These are phyloP conservation scores for Aspergillus carbonarius DNA, from an alignment of 2,329 filamentous ascomycete genomes.

Conservation along the genomic window DNA sequence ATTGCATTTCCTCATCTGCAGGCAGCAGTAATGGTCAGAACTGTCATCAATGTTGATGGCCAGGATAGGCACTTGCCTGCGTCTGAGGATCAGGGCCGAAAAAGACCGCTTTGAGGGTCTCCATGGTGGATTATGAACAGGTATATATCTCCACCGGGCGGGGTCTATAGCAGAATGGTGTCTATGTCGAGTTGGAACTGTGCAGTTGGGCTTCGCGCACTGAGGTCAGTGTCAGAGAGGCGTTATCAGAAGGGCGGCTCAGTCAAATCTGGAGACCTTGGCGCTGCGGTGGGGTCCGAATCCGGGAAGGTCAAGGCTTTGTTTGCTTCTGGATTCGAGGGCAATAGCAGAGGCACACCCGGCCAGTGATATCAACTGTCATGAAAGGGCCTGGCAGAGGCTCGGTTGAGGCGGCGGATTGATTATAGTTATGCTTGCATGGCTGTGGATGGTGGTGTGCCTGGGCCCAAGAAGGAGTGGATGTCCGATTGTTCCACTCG, in stretches of 20 bases:
- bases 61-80: conserved; percentile 61
- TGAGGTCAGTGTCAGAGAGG: not conserved
- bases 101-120: conserved; percentile 81
- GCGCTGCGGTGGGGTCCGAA: not conserved
- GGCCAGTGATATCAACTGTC: not conserved
- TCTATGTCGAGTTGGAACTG: not conserved
- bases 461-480: not conserved
- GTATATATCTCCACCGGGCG: not conserved
- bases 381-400: not conserved
- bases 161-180: not conserved
- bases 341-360: no score
- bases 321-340: not conserved
- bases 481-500: not conserved
- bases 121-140: conserved; percentile 59
- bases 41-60: not conserved
- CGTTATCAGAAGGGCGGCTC: not conserved
- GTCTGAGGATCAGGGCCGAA: conserved; percentile 89
- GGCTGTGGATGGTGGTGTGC: conserved; percentile 2
- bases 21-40: conserved; percentile 12
- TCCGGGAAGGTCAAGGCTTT: not conserved
- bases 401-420: not conserved
- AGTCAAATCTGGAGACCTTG: conserved; percentile 5
- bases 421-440: not conserved
- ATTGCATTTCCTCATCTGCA: conserved; percentile 92
- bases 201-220: not conserved